Base-by-base conservation (phyloP, 768 basidiomycete genomes). In the Termitomyces sp. region DNA sequence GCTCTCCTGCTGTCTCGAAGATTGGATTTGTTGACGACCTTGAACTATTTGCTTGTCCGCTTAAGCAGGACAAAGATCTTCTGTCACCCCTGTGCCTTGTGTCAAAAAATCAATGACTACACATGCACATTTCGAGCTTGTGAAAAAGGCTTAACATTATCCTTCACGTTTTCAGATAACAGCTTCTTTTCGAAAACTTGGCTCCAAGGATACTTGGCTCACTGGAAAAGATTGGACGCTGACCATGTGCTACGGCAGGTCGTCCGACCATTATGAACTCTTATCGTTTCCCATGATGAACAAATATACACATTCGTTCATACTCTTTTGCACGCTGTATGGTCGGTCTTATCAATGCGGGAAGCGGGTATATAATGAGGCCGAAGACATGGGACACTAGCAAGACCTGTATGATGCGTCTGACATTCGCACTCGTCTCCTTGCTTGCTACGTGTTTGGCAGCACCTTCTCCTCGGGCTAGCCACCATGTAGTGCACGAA, bases 401-500 rank as follows among this genome's bases (percentile, higher is more conserved):
- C 28, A 35, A 32, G 50, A 16, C 40, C 24, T 14, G 16, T 51
- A 36, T 43, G 26, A 62, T 64, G 58, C 58, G 56, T 14, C 28
- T 59, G 28, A 20, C 13, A 16, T 40, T 56, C 13, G 24, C 43
- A 14, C 24, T 60, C 22, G 22, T 38, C 38, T 56, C 43, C 18
- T 58, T 69, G 50, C 42, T 58, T 9, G 58, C 62, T 47, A 42
- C 61, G 24, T 67, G 59, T 46, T 45, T 65, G 24, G 57, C 65
- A 26, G 65, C 62, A 18, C 62, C 62, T 30, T 64, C 69, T 14
- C 63, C 65, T 20, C 65, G 59, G 43, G 55, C 59, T 35, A 60
- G 61, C 22, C 54, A 58, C n/a, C 68, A 69, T 66, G 67, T 71
- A 8, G 54, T 71, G 4, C 70, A 70, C 40, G 71, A 72, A 51